Percentiles rank a stretch among this genome's conserved stretches.
Conservation (phyloP, 495 filamentous ascomycete genomes). For the Durotheca rogersii region DNA sequence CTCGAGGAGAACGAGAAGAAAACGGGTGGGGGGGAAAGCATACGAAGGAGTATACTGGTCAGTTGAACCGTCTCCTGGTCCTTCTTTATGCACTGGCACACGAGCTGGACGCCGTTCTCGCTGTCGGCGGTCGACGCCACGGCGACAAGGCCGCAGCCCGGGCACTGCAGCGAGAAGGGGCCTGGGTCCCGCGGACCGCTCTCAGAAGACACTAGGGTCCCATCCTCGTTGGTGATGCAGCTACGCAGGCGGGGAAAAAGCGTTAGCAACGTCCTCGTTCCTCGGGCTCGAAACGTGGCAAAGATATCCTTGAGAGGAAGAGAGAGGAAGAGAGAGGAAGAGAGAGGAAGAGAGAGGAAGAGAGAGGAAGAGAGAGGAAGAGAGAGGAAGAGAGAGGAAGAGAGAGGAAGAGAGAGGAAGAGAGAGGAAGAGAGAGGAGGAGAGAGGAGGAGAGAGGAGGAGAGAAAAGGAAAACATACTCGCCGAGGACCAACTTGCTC, state of each 20-base stretch:
- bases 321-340: too few species aligned
- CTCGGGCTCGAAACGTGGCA: too few species aligned
- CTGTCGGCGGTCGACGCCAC: neutral
- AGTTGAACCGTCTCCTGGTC: neutral
- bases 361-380: conserved; percentile 24
- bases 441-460: neutral
- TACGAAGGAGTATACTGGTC: neutral
- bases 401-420: conserved; percentile 5
- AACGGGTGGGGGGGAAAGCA: neutral
- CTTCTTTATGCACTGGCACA: neutral
- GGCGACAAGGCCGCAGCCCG: neutral
- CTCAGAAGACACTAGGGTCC: neutral
- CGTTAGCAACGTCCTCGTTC: neutral
- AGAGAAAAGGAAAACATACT: neutral
- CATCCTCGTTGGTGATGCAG: neutral
- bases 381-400: conserved; percentile 16
- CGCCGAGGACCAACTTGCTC: neutral
- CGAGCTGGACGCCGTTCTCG: neutral
- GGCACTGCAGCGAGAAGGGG: neutral
- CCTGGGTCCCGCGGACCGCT: too few species aligned
- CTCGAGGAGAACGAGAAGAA: too few species aligned
- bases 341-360: conserved; percentile 44
- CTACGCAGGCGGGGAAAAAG: neutral
- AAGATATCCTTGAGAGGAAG: too few species aligned
- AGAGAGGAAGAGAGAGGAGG: conserved; percentile 4